A percentile compares a stretch with the other conserved stretches of the same genome.
Evolutionary conservation across 2,329 filamentous ascomycete genomes (phyloP).

Genomic region (Fusarium oxysporum): DNA sequence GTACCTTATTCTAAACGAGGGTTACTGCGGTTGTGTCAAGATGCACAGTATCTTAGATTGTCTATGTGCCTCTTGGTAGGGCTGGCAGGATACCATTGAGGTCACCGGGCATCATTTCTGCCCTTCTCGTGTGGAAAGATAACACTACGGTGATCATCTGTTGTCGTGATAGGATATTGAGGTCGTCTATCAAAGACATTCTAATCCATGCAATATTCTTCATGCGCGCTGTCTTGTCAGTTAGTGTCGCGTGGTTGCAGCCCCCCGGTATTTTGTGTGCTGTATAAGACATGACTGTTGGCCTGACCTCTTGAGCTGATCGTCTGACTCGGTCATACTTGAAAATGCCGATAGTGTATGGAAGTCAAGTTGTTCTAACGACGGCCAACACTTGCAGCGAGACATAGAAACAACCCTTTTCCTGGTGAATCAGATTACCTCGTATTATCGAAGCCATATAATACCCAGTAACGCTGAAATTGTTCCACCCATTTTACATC

Average conservation of each 20-base stretch:
- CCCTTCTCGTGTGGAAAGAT: not conserved
- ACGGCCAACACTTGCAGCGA: not conserved
- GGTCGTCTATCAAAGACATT: constrained; percentile 4
- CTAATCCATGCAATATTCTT: not conserved
- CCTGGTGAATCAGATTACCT: not conserved
- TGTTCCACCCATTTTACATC: not conserved
- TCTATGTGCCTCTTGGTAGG: constrained; percentile 8
- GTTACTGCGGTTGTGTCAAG: constrained; percentile 1
- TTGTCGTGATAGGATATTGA: not conserved
- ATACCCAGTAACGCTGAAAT: not conserved
- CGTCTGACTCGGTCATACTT: constrained; percentile 31
- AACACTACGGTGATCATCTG: constrained; percentile 22
- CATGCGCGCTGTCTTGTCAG: not conserved
- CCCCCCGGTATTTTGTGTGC: not conserved
- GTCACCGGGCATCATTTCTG: constrained; percentile 16
- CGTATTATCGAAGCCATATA: not conserved
- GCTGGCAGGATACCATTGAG: constrained; percentile 5
- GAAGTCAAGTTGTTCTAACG: not conserved
- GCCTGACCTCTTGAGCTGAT: constrained; percentile 8
- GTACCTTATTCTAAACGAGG: not conserved
- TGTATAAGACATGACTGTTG: constrained; percentile 16
- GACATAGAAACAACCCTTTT: not conserved
- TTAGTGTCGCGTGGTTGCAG: constrained; percentile 20
- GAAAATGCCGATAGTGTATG: not conserved
- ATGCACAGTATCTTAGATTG: not conserved